Evolutionary conservation across 1,284 basidiomycete species (phyloP).

Genomic region (Malassezia pachydermatis): DNA sequence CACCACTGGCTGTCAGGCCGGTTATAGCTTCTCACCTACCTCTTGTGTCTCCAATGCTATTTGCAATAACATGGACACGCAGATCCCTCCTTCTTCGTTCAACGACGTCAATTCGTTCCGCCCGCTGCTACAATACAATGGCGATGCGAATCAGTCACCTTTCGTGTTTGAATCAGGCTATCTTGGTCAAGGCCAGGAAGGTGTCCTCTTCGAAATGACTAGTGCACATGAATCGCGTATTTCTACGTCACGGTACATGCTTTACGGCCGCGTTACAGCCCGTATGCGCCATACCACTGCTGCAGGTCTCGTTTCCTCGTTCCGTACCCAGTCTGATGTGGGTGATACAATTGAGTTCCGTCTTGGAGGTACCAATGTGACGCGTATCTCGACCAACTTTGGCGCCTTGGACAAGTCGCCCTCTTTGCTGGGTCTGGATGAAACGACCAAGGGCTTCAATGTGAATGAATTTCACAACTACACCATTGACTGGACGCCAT

Average conservation of each 20-base stretch:
- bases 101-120: conserved; percentile 29
- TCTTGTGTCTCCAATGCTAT: conserved; percentile 37
- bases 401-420: conserved; percentile 21
- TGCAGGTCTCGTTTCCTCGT: conserved; percentile 33
- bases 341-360: conserved; percentile 39
- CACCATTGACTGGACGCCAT: conserved; percentile 34
- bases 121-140: conserved; percentile 37
- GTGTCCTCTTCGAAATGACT: conserved; percentile 35
- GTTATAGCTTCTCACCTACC: conserved; percentile 25
- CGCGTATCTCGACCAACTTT: conserved; percentile 26
- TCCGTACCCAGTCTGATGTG: conserved; percentile 31
- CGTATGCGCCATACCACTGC: conserved; percentile 29
- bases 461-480: conserved; percentile 34
- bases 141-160: conserved; percentile 21
- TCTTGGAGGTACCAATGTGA: conserved; percentile 22
- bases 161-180: conserved; percentile 39
- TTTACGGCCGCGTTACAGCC: conserved; percentile 35
- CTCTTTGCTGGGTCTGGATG: conserved; percentile 6
- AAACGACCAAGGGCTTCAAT: conserved; percentile 8
- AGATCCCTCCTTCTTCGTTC: conserved; percentile 23
- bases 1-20: conserved; percentile 36
- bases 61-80: conserved; percentile 25
- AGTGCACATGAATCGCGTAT: conserved; percentile 27
- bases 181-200: conserved; percentile 32
- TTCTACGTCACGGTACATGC: conserved; percentile 37